Evolutionary conservation across 176 grass and related monocot species (phyloP).

Genomic region (Typha latifolia): DNA sequence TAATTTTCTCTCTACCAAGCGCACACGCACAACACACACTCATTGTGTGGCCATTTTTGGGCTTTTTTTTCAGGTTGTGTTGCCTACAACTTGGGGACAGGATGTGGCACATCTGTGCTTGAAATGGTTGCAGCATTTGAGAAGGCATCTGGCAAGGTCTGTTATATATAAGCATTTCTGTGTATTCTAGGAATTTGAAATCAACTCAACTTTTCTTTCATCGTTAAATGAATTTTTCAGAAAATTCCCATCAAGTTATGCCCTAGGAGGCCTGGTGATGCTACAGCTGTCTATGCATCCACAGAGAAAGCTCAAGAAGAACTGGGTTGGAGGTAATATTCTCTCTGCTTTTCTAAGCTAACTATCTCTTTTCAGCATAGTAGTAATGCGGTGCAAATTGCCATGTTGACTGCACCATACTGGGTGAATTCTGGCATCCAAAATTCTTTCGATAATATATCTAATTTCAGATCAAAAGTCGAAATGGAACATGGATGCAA

Average conservation of each 20-base stretch:
- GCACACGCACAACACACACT: background rate
- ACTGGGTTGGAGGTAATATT: conserved; percentile 68
- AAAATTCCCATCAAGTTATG: conserved; percentile 69
- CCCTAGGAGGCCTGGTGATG: conserved; percentile 70
- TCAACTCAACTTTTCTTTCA: conserved; percentile 16
- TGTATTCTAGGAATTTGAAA: background rate
- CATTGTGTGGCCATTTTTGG: background rate
- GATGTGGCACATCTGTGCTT: conserved; percentile 69
- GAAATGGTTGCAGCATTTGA: conserved; percentile 83
- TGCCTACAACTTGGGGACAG: conserved; percentile 85
- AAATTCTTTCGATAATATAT: too few species aligned
- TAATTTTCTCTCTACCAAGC: background rate
- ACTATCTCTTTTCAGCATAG: too few species aligned
- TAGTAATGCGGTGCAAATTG: too few species aligned
- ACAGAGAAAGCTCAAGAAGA: conserved; percentile 59
- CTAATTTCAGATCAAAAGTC: too few species aligned
- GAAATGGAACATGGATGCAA: too few species aligned
- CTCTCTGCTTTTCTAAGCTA: background rate
- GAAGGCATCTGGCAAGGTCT: conserved; percentile 75
- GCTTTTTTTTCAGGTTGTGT: conserved; percentile 45
- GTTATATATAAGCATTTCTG: background rate
- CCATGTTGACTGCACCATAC: too few species aligned
- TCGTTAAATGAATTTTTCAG: conserved; percentile 23
- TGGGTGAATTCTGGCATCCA: too few species aligned
- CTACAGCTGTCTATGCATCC: conserved; percentile 71